Evolutionary conservation across 2,329 filamentous ascomycete species (phyloP), one percentile per base, ranked within the genome.

Genomic region (Penicillium oxalicum): DNA sequence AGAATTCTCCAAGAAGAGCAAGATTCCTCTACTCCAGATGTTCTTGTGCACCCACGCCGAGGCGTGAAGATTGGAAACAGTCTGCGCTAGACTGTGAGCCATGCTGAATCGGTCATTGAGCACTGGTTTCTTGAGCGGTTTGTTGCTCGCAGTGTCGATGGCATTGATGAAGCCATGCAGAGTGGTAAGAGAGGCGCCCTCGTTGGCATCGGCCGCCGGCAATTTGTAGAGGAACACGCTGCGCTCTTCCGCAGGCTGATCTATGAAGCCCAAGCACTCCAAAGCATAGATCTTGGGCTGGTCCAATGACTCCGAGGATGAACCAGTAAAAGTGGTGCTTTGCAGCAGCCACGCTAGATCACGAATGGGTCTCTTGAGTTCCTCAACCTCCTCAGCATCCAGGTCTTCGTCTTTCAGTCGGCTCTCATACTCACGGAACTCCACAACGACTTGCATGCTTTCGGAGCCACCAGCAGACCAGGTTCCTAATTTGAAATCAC

Each of bases 1-100:
- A 4, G 51, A 34, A 2, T 37, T 54, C 35, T 56, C 43, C 18
- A 50, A 44, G 42, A 62, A 63, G 24, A 64, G 57, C 2, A 64
- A 51, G 33, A 64, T 60, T 2, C 61, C 61, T 33, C 55, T 53
- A 47, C 60, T 63, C 61, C 61, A 63, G 41, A 64, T 60, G 25
- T 64, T 64, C 39, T 63, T 64, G 47, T 64, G 60, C 4, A 64
- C 46, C 61, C 61, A 64, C 12, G 50, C 49, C 5, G 59, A 64
- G 26, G 49, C 60, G 41, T 64, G 60, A 5, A 64, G 45, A 33
- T 64, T 62, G 6, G 52, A 48, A 11, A 62, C 36, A 2, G 60
- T 63, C 28, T 61, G 27, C 4, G 60, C 61, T 5, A 63, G 60
- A 29, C 54, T 59, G 36, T 61, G 54, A 2, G 58, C 59, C 39